Evolutionary conservation across 768 basidiomycete genomes (phyloP).

Genomic region (Auricularia cornea): DNA sequence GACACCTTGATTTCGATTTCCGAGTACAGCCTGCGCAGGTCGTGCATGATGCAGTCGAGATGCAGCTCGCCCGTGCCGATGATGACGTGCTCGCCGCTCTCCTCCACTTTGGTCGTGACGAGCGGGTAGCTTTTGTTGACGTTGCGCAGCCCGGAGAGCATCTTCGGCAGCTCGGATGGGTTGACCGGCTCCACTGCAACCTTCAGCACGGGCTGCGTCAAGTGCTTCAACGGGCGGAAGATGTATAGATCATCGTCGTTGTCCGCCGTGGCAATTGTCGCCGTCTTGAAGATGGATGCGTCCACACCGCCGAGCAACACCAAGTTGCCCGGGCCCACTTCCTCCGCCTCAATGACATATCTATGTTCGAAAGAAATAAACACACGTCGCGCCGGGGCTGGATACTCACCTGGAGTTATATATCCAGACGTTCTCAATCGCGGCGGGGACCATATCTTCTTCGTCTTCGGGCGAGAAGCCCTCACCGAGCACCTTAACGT

Average conservation of each 20-base stretch:
- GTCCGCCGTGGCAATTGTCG: slow-evolving; percentile 68
- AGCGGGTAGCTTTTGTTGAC: slow-evolving; percentile 98
- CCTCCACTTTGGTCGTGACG: slow-evolving; percentile 91
- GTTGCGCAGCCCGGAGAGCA: slow-evolving; percentile 93
- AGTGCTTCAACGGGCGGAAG: slow-evolving; percentile 92
- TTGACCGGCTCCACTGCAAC: slow-evolving; percentile 97
- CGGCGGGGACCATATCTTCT: slow-evolving; percentile 89
- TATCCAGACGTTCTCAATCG: slow-evolving; percentile 84
- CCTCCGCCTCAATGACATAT: slow-evolving; percentile 85
- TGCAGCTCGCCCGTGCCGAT: slow-evolving; percentile 97
- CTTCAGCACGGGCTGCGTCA: slow-evolving; percentile 94
- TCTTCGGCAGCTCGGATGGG: slow-evolving; percentile 96
- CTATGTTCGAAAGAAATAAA: slow-evolving; percentile 31
- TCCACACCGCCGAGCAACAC: slow-evolving; percentile 91
- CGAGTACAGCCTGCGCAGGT: slow-evolving; percentile 81
- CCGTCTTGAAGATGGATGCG: slow-evolving; percentile 89
- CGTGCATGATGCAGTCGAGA: slow-evolving; percentile 95
- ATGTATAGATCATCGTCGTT: slow-evolving; percentile 86
- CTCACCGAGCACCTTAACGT: slow-evolving; percentile 94
- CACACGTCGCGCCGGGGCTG: not conserved
- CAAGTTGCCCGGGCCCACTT: slow-evolving; percentile 85
- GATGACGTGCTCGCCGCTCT: slow-evolving; percentile 94
- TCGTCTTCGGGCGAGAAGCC: slow-evolving; percentile 98
- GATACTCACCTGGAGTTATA: slow-evolving; percentile 70
- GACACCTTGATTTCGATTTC: slow-evolving; percentile 99